These are phyloP conservation scores for Ophiostoma himal-ulmi DNA, from an alignment of 2,329 filamentous ascomycete genomes.

Conservation along the genomic window DNA sequence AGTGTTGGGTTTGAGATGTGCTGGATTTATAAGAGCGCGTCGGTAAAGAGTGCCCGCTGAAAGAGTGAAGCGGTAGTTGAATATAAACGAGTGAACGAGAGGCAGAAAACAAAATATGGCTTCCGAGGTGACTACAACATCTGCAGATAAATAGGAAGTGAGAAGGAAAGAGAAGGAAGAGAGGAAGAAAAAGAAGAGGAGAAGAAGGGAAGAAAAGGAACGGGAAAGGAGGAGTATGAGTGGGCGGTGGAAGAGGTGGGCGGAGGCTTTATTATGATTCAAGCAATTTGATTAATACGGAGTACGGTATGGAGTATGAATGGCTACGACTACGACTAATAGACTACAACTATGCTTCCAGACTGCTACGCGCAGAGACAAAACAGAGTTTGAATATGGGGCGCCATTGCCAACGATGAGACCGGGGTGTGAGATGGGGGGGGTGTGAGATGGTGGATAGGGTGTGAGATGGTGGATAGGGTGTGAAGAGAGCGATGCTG, in stretches of 20 bases:
- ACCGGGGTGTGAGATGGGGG: slow-evolving; percentile 16
- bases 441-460: neutral
- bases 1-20: slow-evolving; percentile 15
- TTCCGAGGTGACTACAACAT: slow-evolving; percentile 47
- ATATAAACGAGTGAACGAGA: slow-evolving; percentile 46
- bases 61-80: slow-evolving; percentile 74
- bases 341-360: neutral
- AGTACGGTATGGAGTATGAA: neutral
- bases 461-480: neutral
- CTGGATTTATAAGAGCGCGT: neutral
- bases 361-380: slow-evolving; percentile 9
- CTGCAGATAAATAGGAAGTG: slow-evolving; percentile 36
- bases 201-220: neutral
- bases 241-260: neutral
- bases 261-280: slow-evolving; percentile 11
- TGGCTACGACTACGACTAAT: neutral
- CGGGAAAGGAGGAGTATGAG: slow-evolving; percentile 1
- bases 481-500: neutral
- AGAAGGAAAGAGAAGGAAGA: slow-evolving; percentile 32
- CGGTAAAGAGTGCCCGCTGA: slow-evolving; percentile 63
- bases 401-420: neutral
- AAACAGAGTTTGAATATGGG: slow-evolving; percentile 14
- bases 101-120: slow-evolving; percentile 44
- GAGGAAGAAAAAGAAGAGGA: neutral
- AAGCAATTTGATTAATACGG: neutral